These are phyloP conservation scores for Sporothrix sp. DNA, from an alignment of 2,329 filamentous ascomycete genomes.

Conservation along the genomic window DNA sequence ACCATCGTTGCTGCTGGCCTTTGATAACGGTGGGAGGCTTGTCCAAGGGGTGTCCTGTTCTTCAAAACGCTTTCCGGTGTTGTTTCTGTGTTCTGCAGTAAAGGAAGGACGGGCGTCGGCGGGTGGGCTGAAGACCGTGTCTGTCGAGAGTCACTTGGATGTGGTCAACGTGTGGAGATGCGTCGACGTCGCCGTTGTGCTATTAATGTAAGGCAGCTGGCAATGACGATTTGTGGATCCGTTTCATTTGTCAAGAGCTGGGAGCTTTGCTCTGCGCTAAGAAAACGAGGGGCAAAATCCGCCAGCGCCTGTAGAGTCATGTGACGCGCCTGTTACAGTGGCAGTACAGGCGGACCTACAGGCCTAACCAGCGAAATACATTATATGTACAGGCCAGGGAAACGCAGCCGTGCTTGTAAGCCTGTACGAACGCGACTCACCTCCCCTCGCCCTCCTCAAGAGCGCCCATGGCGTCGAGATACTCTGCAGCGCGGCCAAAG, in stretches of 20 bases:
- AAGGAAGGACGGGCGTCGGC: not conserved
- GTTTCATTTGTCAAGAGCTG: not conserved
- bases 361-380: too few relatives aligned
- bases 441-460: not conserved
- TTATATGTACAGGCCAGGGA: too few relatives aligned
- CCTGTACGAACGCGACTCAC: not conserved
- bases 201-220: slow-evolving; percentile 8
- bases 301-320: not conserved
- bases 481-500: slow-evolving; percentile 65
- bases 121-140: not conserved
- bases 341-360: not conserved
- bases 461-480: slow-evolving; percentile 44
- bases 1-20: not conserved
- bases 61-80: too few relatives aligned
- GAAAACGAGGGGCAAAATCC: slow-evolving; percentile 1
- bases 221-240: slow-evolving; percentile 6
- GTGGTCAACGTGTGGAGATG: not conserved
- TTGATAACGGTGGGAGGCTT: not conserved
- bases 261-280: not conserved
- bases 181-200: not conserved
- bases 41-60: not conserved
- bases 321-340: not conserved
- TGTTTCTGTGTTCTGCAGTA: not conserved
- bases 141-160: too few relatives aligned
- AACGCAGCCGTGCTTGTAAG: too few relatives aligned